Base-by-base conservation (phyloP, 2,329 filamentous ascomycete genomes). In the Fusarium sacchari region DNA sequence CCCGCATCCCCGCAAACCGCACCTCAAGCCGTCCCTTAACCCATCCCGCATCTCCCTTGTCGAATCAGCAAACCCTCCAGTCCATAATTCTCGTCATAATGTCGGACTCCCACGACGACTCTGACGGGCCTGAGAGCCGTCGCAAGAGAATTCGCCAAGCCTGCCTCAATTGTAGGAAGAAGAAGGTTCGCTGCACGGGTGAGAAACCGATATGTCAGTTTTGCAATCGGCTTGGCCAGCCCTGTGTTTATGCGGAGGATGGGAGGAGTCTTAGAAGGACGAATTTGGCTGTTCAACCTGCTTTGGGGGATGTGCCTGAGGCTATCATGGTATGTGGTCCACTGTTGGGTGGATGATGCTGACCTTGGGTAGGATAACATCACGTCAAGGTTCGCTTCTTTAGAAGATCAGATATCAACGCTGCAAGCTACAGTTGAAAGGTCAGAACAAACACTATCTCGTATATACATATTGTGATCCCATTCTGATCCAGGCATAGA, bases 71-170 rank as follows among this genome's bases (percentile, higher is more conserved):
- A 30, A 20, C 20, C 24, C 28, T 18, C 34, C 34, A 34, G 24
- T 36, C 32, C 24, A 40, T 37, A 32, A 32, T 32, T 13, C 32
- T 32, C 32, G 32, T 32, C 32, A 32, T 32, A 43, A 68, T 68
- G 65, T 68, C 65, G 14, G 42, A 53, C 26, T 43, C 36, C 12
- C 42, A 68, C 22, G 56, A 68, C 42, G 65, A 68, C 22, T 68
- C 65, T 22, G 65, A 68, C 36, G 64, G 65, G 9, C 47, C 57
- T 5, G 65, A 68, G 28, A 68, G 47, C 22, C 64, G 65, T 18
- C 65, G 65, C 3, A 68, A 68, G 30, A 68, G 65, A 39, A 68
- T 68, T 0, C 65, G 64, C 36, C 64, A 68, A 68, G 65, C 65
- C 4, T 68, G 65, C 22, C 65, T 68, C 30, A 68, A 68, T 9